phyloP scores from a whole-genome alignment of 2,329 filamentous ascomycete species.

The Talaromyces sp. region DNA sequence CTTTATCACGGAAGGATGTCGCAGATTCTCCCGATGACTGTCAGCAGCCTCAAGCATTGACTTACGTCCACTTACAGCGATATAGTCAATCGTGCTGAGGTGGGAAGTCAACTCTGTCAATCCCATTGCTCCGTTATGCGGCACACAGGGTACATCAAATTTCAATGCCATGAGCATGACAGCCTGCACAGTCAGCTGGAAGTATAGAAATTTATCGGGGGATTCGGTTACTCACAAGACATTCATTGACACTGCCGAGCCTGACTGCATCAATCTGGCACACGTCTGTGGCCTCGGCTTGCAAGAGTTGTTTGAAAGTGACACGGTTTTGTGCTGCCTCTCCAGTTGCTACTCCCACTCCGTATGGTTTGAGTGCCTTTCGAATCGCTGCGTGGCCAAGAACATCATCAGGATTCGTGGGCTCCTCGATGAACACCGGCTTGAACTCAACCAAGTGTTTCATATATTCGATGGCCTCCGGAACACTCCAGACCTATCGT shows the following conservation, averaged over 20 bases:
- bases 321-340: constrained; percentile 96
- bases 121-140: constrained; percentile 83
- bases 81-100: constrained; percentile 86
- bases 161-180: constrained; percentile 29
- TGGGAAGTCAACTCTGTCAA: constrained; percentile 93
- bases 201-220: not conserved
- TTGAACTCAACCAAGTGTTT: constrained; percentile 74
- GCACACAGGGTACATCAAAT: constrained; percentile 74
- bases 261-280: constrained; percentile 89
- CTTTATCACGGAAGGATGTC: constrained; percentile 26
- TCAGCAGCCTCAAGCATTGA: constrained; percentile 88
- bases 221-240: constrained; percentile 49
- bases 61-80: constrained; percentile 75
- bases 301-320: constrained; percentile 87
- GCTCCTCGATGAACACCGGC: constrained; percentile 87
- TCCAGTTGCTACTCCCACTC: constrained; percentile 77
- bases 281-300: constrained; percentile 74
- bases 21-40: constrained; percentile 47
- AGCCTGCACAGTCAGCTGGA: constrained; percentile 19
- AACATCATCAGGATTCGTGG: constrained; percentile 83
- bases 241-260: constrained; percentile 86
- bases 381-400: constrained; percentile 81
- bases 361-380: constrained; percentile 62
- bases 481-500: constrained; percentile 70
- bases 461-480: constrained; percentile 86